These are phyloP conservation scores for Saccharomyces hybrid DNA, from an alignment of 1,139 yeast genomes.

Conservation along the genomic window DNA sequence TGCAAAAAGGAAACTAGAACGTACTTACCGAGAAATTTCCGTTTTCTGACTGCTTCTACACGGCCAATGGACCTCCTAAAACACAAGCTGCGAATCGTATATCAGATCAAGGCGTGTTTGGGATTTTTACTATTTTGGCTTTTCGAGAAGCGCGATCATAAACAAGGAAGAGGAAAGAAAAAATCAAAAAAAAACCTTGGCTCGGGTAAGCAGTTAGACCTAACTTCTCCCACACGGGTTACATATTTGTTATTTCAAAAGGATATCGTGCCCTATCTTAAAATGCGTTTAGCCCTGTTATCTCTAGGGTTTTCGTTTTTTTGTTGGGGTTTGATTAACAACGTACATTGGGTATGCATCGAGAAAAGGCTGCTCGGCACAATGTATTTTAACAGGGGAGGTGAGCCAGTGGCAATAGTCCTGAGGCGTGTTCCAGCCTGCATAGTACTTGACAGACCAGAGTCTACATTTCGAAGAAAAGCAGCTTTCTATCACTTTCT, in stretches of 20 bases:
- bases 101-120: neutral
- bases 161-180: neutral
- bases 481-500: neutral
- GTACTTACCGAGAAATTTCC: too few species aligned
- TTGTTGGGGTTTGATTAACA: neutral
- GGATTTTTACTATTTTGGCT: neutral
- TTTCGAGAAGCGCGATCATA: conserved; percentile 1
- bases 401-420: neutral
- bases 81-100: neutral
- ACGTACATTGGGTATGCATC: neutral
- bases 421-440: neutral
- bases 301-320: too few species aligned
- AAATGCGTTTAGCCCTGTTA: too few species aligned
- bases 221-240: too few species aligned
- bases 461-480: too few species aligned
- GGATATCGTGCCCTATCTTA: too few species aligned
- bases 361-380: neutral
- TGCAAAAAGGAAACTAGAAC: neutral
- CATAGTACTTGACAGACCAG: too few species aligned
- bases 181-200: neutral
- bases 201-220: neutral
- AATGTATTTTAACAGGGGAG: neutral
- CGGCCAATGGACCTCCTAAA: neutral
- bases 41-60: neutral
- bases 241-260: too few species aligned